Conservation (phyloP, 305 asterid genomes). For the Fraxinus baroniana region DNA sequence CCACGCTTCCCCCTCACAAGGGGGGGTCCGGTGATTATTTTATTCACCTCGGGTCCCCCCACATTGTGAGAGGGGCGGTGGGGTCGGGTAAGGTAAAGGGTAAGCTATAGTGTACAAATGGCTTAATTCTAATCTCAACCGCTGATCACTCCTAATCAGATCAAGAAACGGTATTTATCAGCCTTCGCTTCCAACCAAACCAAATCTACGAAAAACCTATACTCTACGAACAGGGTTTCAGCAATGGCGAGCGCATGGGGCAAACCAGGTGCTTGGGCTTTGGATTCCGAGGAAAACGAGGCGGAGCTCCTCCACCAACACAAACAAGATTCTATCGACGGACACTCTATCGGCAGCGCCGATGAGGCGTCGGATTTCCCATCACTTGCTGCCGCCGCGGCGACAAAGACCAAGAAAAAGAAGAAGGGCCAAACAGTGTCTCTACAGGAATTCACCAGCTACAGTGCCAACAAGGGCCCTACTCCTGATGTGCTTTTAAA, state of each 20-base stretch:
- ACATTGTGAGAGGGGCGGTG: too few species aligned
- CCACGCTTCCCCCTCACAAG: too few species aligned
- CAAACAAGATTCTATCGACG: conserved; percentile 1
- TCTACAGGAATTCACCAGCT: conserved; percentile 54
- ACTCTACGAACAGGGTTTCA: too few species aligned
- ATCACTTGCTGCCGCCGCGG: conserved; percentile 49
- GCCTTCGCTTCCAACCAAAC: not conserved
- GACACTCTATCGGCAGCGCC: conserved; percentile 17
- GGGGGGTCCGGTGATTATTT: too few species aligned
- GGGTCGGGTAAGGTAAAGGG: too few species aligned
- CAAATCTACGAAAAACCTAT: not conserved
- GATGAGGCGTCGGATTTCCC: conserved; percentile 54
- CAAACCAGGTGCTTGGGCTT: conserved; percentile 27
- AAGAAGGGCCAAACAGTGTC: conserved; percentile 63
- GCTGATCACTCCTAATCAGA: not conserved
- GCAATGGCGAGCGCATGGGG: conserved; percentile 8
- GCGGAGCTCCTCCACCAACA: conserved; percentile 18
- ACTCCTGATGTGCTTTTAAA: conserved; percentile 45
- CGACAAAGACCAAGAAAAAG: conserved; percentile 73
- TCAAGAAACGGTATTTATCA: not conserved
- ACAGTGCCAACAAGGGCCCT: conserved; percentile 32
- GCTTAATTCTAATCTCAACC: too few species aligned
- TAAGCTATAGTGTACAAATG: too few species aligned
- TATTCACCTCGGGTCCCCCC: too few species aligned
- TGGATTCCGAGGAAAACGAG: conserved; percentile 23